phyloP scores from a whole-genome alignment of 2,329 filamentous ascomycete genomes.

The Alternaria solani region DNA sequence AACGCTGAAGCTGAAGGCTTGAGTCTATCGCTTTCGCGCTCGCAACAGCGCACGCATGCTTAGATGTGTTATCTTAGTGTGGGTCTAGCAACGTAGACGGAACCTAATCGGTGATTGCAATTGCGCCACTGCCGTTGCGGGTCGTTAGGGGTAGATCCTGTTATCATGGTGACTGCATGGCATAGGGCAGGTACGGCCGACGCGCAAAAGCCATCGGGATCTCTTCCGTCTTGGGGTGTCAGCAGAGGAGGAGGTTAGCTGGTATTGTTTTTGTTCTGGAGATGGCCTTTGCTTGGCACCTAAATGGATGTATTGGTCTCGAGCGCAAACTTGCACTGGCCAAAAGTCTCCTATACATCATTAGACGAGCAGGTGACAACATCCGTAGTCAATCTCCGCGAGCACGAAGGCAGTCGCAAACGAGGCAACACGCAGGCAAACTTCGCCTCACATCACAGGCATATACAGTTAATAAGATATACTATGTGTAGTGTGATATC shows the following conservation, averaged over 20 bases:
- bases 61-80: conserved; percentile 1
- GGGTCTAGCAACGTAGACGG: background rate
- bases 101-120: conserved; percentile 3
- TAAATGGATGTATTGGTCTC: background rate
- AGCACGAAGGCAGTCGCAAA: background rate
- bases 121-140: conserved; percentile 2
- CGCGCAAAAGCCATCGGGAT: background rate
- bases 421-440: too few relatives aligned
- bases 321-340: background rate
- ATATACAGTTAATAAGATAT: background rate
- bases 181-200: background rate
- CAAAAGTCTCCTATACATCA: background rate
- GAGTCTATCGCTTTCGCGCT: background rate
- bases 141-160: background rate
- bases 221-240: background rate
- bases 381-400: background rate
- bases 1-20: background rate
- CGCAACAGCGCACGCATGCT: background rate
- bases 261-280: background rate
- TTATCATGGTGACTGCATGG: background rate
- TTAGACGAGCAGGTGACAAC: background rate
- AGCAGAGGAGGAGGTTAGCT: background rate
- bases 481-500: background rate
- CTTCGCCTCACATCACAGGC: background rate
- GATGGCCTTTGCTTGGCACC: background rate